phyloP scores from a whole-genome alignment of 768 basidiomycete species.

The Melanogaster broomeanus region DNA sequence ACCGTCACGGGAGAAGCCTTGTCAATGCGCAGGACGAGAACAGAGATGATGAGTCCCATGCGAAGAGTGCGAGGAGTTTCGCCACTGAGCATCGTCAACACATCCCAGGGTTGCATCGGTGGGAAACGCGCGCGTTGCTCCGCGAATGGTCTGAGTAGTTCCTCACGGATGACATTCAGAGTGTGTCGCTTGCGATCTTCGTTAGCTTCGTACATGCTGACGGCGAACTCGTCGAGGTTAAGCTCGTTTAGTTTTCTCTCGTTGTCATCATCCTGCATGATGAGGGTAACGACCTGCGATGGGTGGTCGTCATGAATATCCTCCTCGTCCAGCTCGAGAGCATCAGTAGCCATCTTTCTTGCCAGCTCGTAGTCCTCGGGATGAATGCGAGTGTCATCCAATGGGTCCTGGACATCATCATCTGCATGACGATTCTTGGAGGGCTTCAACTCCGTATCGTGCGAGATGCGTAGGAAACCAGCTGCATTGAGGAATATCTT shows the following conservation, averaged over 20 bases:
- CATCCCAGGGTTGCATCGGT: constrained; percentile 70
- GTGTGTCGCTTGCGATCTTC: constrained; percentile 87
- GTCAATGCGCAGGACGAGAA: constrained; percentile 57
- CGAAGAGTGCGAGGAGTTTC: constrained; percentile 81
- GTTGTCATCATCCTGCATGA: constrained; percentile 82
- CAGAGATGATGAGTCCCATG: constrained; percentile 81
- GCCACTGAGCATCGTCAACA: constrained; percentile 93
- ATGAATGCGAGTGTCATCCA: constrained; percentile 95
- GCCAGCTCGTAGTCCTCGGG: constrained; percentile 98
- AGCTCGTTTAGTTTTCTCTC: constrained; percentile 84
- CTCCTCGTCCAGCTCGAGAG: constrained; percentile 96
- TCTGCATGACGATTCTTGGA: constrained; percentile 60
- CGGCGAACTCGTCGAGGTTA: constrained; percentile 94
- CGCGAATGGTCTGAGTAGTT: constrained; percentile 77
- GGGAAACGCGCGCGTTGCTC: constrained; percentile 72
- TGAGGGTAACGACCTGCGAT: constrained; percentile 81
- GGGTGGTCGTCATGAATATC: constrained; percentile 92
- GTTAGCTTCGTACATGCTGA: constrained; percentile 84
- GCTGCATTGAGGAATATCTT: constrained; percentile 92
- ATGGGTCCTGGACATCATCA: constrained; percentile 78
- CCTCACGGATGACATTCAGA: constrained; percentile 84
- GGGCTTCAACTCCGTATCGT: constrained; percentile 64
- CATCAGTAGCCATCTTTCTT: constrained; percentile 97
- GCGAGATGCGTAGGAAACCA: constrained; percentile 85
- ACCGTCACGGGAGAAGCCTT: constrained; percentile 51